Percentiles rank a stretch among this genome's conserved stretches.
phyloP scores from a whole-genome alignment of 768 basidiomycete species.

The Serendipita vermifera region DNA sequence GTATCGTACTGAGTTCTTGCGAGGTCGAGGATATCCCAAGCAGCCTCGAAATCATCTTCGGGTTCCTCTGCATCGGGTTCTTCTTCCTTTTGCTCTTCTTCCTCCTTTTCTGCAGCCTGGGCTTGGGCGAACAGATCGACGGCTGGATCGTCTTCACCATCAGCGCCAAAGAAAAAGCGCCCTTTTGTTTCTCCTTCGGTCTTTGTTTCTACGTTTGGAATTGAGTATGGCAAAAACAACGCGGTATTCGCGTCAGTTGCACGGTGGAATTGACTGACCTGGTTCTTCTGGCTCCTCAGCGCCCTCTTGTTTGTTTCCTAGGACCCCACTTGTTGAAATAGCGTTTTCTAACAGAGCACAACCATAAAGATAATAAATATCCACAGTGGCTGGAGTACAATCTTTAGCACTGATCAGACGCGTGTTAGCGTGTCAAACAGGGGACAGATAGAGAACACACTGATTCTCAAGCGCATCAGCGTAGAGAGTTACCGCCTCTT shows the following conservation, averaged over 20 bases:
- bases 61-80: slow-evolving; percentile 65
- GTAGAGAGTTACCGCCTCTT: slow-evolving; percentile 74
- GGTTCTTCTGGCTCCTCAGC: slow-evolving; percentile 34
- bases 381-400: slow-evolving; percentile 69
- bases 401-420: slow-evolving; percentile 45
- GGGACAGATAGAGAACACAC: slow-evolving; percentile 33
- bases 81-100: slow-evolving; percentile 41
- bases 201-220: slow-evolving; percentile 21
- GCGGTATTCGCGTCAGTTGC: background rate
- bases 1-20: slow-evolving; percentile 78
- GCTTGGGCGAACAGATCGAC: slow-evolving; percentile 56
- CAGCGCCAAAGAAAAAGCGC: slow-evolving; percentile 71
- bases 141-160: slow-evolving; percentile 41
- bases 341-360: slow-evolving; percentile 90
- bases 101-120: slow-evolving; percentile 30
- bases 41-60: slow-evolving; percentile 95
- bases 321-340: slow-evolving; percentile 69
- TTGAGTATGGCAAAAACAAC: background rate
- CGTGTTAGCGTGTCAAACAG: slow-evolving; percentile 23
- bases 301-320: slow-evolving; percentile 66
- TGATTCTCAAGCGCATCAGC: slow-evolving; percentile 70
- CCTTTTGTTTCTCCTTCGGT: slow-evolving; percentile 26
- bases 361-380: slow-evolving; percentile 83
- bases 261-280: background rate
- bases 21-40: slow-evolving; percentile 95